Evolutionary conservation across 2,329 filamentous ascomycete species (phyloP).

Genomic region (Fusarium heterosporum): DNA sequence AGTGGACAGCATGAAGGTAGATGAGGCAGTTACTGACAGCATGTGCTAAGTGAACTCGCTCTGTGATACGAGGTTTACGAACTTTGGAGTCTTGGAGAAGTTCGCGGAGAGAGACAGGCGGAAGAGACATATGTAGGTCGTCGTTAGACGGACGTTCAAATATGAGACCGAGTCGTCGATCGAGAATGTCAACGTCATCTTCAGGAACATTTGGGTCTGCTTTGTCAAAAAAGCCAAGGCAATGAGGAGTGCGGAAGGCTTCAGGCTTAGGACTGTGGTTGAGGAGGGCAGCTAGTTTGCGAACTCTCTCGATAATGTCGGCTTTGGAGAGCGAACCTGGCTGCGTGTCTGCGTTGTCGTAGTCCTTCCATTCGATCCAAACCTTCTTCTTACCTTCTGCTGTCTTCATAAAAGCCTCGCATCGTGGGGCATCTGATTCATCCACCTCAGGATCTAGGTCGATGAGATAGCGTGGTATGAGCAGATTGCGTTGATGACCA

Average conservation of each 20-base stretch:
- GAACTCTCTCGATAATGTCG: conserved; percentile 58
- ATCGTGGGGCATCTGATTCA: conserved; percentile 52
- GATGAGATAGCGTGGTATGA: conserved; percentile 52
- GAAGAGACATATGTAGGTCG: conserved; percentile 50
- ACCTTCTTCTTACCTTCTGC: conserved; percentile 54
- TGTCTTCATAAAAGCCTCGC: conserved; percentile 55
- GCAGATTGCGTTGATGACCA: conserved; percentile 49
- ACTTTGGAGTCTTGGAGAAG: conserved; percentile 54
- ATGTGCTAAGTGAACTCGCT: conserved; percentile 63
- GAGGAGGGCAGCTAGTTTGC: conserved; percentile 61
- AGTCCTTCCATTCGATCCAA: conserved; percentile 66
- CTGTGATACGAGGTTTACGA: conserved; percentile 62
- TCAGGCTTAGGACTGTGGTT: conserved; percentile 61
- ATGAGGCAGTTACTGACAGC: conserved; percentile 65
- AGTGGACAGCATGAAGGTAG: conserved; percentile 66
- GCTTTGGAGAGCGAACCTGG: conserved; percentile 55
- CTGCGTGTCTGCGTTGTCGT: conserved; percentile 52
- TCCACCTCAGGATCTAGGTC: conserved; percentile 50
- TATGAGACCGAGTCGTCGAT: conserved; percentile 63
- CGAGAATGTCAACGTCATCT: conserved; percentile 57
- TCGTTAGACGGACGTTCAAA: conserved; percentile 62
- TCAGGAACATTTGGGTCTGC: conserved; percentile 49
- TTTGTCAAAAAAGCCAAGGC: conserved; percentile 64
- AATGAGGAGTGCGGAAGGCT: conserved; percentile 63
- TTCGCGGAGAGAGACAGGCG: conserved; percentile 61